Base-by-base conservation (phyloP, 2,329 filamentous ascomycete species). In the Penicillium fuscoglaucum region DNA sequence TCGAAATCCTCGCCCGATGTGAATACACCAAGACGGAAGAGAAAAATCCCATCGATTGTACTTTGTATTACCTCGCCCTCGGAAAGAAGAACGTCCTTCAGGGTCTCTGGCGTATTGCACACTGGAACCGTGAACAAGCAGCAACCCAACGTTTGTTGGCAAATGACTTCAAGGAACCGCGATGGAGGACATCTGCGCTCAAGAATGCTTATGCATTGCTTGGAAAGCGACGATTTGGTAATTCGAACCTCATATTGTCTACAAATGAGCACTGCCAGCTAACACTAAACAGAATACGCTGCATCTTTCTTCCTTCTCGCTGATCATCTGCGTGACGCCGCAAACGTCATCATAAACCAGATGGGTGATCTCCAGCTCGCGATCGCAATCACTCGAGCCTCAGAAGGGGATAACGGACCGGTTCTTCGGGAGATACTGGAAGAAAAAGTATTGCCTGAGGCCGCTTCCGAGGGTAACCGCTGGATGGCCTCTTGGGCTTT, bases 401-500 rank as follows among this genome's bases (percentile, higher is more conserved):
- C 96, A 65, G 91, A 93, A 68, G 92, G 92, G 4, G 93, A 97
- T 59, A 82, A 87, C 24, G 90, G 91, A 0, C 87, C 87, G 0
- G 85, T 95, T 0, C 73, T 98, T 3, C 83, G 82, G 28, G 85
- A 84, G 57, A 81, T 99, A 9, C 79, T 99, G 1, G 85, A 90
- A 67, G 90, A 96, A 12, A 90, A 89, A 60, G 85, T 98, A 1
- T 80, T 98, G 0, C 84, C 87, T 0, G 78, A 90, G 61, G 95
- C 95, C 19, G 87, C 90, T 0, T 83, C 87, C 41, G 87, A 93
- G 62, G 91, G 91, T 2, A 93, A 99, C 70, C 84, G 93, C 57
- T 99, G 95, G 93, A 84, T 96, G 58, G 90, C 93, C 12, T 95
- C 90, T 0, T 99, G 95, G 95, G 90, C 91, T 2, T 96, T 96